Evolutionary conservation across 345 rosid species (phyloP), one percentile per base, ranked within the genome.

Genomic region (Populus nigra): DNA sequence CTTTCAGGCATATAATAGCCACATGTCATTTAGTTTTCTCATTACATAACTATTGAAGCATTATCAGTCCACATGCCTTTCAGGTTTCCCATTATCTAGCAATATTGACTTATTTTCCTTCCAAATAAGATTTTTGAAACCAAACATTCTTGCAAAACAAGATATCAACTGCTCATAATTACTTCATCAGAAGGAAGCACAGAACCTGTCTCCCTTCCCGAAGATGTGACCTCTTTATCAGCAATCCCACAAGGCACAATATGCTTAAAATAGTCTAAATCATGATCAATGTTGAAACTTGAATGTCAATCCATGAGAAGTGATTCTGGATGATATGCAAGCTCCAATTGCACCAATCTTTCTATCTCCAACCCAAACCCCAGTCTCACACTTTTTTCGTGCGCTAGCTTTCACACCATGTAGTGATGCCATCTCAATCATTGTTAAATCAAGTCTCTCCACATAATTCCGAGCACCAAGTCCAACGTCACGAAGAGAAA

Each of bases 331-430:
- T 2, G 96, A 88, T 78, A 96, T 91, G 72, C 89, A 81, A 73
- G 90, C 96, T 53, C 98, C 99, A 65, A 93, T 91, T 62, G 99
- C 97, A 79, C 98, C 94, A 13, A 93, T 90, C 88, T 96, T 93
- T 84, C 92, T 87, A 33, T 92, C 91, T 74, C 90, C 94, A 8
- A 96, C 94, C 99, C 98, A 96, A 76, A 92, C 93, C 10, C 96
- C 97, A 0, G 15, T 92, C 88, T 96, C 99, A 69, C 94, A 79
- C 65, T 85, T 87, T 78, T 87, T 38, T 68, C 97, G 94, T 35
- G 90, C 62, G 76, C 88, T 77, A 80, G 97, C 96, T 72, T 87
- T 86, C 77, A 90, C 92, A 10, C 93, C 91, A 69, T 96, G 91
- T 5, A 87, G 69, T 23, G 94, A 89, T 55, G 92, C 87, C 77